Conservation (phyloP, 2,329 filamentous ascomycete species). For the Aspergillus novofumigatus region DNA sequence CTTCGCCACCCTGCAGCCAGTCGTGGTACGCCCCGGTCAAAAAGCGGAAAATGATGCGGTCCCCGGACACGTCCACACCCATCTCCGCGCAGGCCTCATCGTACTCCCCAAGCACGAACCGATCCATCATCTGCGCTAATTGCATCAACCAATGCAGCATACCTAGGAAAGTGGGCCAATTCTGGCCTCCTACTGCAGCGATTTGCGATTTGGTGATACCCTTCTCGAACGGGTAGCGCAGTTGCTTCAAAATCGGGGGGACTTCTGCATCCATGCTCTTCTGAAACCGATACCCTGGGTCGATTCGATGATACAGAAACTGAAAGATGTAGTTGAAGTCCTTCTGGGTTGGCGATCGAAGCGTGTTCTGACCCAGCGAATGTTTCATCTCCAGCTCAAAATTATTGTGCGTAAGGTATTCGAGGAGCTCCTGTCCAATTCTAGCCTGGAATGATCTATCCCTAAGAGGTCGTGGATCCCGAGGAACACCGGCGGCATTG, state of each 20-base stretch:
- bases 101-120: conserved; percentile 72
- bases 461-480: conserved; percentile 80
- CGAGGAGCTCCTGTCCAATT: conserved; percentile 83
- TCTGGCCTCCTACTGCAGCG: conserved; percentile 89
- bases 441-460: conserved; percentile 74
- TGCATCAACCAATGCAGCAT: conserved; percentile 99
- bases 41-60: conserved; percentile 93
- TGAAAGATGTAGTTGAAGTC: conserved; percentile 98
- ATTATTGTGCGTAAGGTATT: conserved; percentile 88
- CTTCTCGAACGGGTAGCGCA: conserved; percentile 92
- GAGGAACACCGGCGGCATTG: conserved; percentile 72
- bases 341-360: conserved; percentile 94
- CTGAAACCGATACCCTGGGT: conserved; percentile 87
- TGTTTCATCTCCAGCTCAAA: conserved; percentile 99
- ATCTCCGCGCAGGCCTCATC: conserved; percentile 86
- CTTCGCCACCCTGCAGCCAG: conserved; percentile 89
- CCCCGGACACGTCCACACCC: conserved; percentile 80
- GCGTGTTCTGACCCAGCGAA: conserved; percentile 80
- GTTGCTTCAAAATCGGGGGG: conserved; percentile 82
- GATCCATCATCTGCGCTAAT: conserved; percentile 86
- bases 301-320: conserved; percentile 94
- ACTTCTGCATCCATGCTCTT: conserved; percentile 96
- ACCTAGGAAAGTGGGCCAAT: conserved; percentile 93
- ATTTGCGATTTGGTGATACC: conserved; percentile 96
- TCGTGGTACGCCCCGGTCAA: conserved; percentile 85